These are phyloP conservation scores for Aureobasidium namibiae DNA, from an alignment of 2,329 filamentous ascomycete genomes.

Conservation along the genomic window DNA sequence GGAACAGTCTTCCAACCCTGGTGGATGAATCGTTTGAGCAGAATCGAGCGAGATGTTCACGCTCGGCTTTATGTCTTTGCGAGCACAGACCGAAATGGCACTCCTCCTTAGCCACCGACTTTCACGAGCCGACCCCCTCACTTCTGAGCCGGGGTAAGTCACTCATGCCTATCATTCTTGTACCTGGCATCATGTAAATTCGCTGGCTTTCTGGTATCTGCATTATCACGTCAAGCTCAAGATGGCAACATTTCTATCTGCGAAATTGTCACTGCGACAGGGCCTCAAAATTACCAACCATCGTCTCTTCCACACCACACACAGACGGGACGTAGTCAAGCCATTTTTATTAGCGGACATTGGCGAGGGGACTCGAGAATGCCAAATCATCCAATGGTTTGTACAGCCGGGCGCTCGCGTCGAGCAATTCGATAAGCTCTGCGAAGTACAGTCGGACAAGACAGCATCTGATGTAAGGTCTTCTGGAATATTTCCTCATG, in stretches of 20 bases:
- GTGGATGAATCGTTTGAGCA: background rate
- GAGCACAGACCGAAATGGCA: background rate
- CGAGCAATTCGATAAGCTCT: slow-evolving; percentile 95
- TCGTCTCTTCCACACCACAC: slow-evolving; percentile 22
- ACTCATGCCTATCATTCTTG: background rate
- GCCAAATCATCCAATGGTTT: slow-evolving; percentile 99
- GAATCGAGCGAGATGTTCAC: background rate
- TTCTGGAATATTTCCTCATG: background rate
- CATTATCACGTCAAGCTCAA: background rate
- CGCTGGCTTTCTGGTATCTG: background rate
- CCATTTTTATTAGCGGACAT: slow-evolving; percentile 79
- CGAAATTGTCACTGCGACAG: background rate
- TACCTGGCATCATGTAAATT: slow-evolving; percentile 10
- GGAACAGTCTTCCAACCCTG: background rate
- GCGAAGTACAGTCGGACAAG: slow-evolving; percentile 98
- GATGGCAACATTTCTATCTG: background rate
- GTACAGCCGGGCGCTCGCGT: slow-evolving; percentile 91
- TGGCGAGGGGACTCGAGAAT: slow-evolving; percentile 92
- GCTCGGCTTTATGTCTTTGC: background rate
- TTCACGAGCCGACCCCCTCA: slow-evolving; percentile 5
- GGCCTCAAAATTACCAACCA: background rate
- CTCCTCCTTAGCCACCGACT: background rate
- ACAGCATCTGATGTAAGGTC: slow-evolving; percentile 54
- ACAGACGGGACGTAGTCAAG: slow-evolving; percentile 49
- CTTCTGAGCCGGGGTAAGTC: background rate